Percentiles rank a stretch among this genome's conserved stretches.
phyloP scores from a whole-genome alignment of 345 rosid genomes.

The Raphanus raphanistrum region DNA sequence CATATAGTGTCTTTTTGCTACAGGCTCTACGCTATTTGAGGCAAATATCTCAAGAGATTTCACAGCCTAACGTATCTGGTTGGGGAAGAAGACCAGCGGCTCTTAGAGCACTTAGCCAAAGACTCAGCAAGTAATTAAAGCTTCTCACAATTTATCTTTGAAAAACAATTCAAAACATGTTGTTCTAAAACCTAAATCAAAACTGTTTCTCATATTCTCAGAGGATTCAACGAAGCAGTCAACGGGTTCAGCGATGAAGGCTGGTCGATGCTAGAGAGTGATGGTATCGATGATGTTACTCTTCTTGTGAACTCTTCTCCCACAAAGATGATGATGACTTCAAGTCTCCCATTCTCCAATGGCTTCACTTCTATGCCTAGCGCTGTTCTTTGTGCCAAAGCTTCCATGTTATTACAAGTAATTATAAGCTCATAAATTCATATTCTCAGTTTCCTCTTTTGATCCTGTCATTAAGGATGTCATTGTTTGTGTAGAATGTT shows the following conservation, averaged over 20 bases:
- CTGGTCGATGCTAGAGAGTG: slow-evolving; percentile 92
- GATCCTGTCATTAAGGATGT: background rate
- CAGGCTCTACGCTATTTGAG: slow-evolving; percentile 93
- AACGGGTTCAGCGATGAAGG: slow-evolving; percentile 94
- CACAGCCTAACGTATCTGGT: slow-evolving; percentile 79
- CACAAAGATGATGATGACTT: slow-evolving; percentile 69
- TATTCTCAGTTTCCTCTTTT: background rate
- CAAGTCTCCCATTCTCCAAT: slow-evolving; percentile 60
- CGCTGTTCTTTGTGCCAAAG: slow-evolving; percentile 87
- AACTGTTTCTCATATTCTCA: slow-evolving; percentile 30
- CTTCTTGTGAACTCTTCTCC: slow-evolving; percentile 90
- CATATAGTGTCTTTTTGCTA: slow-evolving; percentile 2
- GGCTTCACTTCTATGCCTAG: slow-evolving; percentile 75
- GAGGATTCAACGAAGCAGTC: slow-evolving; percentile 97
- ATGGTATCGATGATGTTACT: slow-evolving; percentile 92
- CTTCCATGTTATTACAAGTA: slow-evolving; percentile 96
- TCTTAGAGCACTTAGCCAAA: slow-evolving; percentile 80
- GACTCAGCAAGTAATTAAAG: slow-evolving; percentile 66
- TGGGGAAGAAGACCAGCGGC: slow-evolving; percentile 98
- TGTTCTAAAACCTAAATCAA: background rate
- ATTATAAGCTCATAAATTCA: slow-evolving; percentile 6
- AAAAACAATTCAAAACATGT: background rate
- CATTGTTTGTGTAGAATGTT: slow-evolving; percentile 62
- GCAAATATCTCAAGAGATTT: slow-evolving; percentile 90
- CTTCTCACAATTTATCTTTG: slow-evolving; percentile 18